phyloP scores from a whole-genome alignment of 352 stramenopile species.

The Elongisporangium anandrum region DNA sequence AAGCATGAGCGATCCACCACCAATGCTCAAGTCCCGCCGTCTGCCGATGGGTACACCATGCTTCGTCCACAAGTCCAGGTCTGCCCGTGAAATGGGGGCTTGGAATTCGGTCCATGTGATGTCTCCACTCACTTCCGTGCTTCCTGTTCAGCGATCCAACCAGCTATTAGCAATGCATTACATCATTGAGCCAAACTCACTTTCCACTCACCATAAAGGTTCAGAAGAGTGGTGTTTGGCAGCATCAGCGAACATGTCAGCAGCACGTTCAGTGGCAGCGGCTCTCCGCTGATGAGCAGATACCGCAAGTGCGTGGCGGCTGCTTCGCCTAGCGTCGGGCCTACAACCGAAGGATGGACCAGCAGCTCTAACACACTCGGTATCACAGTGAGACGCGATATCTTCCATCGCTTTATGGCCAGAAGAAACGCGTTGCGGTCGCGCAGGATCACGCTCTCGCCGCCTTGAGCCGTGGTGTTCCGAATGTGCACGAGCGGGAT shows the following conservation, averaged over 20 bases:
- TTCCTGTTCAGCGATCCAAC: conserved; percentile 26
- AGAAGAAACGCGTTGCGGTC: conserved; percentile 22
- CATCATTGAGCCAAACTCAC: too few species aligned
- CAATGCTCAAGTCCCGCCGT: conserved; percentile 17
- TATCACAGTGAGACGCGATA: conserved; percentile 43
- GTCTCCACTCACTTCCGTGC: conserved; percentile 61
- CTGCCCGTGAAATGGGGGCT: conserved; percentile 9
- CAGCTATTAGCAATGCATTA: too few species aligned
- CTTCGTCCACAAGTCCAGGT: conserved; percentile 21
- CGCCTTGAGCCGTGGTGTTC: not conserved
- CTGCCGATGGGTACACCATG: conserved; percentile 44
- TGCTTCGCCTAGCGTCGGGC: not conserved
- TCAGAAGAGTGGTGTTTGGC: conserved; percentile 32
- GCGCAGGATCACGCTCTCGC: conserved; percentile 36
- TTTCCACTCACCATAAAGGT: conserved; percentile 55
- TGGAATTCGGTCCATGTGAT: conserved; percentile 39
- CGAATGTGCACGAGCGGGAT: conserved; percentile 40
- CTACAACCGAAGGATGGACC: conserved; percentile 9
- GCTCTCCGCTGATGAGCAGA: conserved; percentile 51
- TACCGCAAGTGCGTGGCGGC: conserved; percentile 13
- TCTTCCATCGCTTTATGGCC: conserved; percentile 5
- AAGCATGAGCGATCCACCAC: conserved; percentile 20
- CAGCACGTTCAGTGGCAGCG: conserved; percentile 22
- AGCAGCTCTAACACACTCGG: conserved; percentile 51
- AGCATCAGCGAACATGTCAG: conserved; percentile 14